These are phyloP conservation scores for Tuber indicum DNA, from an alignment of 495 filamentous ascomycete genomes.

Conservation along the genomic window DNA sequence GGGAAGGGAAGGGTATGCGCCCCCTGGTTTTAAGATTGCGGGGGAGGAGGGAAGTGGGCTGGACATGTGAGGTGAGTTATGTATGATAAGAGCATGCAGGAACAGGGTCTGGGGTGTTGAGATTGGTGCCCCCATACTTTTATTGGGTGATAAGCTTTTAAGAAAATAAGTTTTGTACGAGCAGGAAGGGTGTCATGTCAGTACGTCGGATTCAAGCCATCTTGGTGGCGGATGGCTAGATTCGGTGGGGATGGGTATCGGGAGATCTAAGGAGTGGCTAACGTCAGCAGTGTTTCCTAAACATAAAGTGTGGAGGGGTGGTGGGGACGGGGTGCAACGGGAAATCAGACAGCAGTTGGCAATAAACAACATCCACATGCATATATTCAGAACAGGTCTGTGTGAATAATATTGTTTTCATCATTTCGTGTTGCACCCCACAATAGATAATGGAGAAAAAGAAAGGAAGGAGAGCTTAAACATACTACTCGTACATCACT, in stretches of 20 bases:
- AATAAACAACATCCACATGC: constrained; percentile 56
- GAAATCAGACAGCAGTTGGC: constrained; percentile 74
- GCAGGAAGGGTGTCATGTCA: background rate
- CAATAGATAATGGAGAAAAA: constrained; percentile 12
- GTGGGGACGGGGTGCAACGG: background rate
- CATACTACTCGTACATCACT: constrained; percentile 12
- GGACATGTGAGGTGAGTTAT: background rate
- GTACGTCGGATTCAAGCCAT: background rate
- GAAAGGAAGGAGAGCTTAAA: constrained; percentile 32
- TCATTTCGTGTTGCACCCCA: constrained; percentile 16
- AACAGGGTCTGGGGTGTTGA: background rate
- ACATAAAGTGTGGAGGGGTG: background rate
- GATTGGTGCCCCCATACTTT: background rate
- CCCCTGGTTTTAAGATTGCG: background rate
- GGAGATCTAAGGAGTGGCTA: background rate
- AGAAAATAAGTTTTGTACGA: background rate
- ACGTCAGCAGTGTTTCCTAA: background rate
- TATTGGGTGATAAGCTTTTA: background rate
- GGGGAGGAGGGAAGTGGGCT: background rate
- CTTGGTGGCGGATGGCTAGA: background rate
- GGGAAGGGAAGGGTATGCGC: background rate
- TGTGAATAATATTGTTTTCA: constrained; percentile 54
- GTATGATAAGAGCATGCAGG: background rate
- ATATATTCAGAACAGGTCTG: constrained; percentile 72
- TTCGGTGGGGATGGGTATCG: background rate